A percentile compares a stretch with the other conserved stretches of the same genome.
Evolutionary conservation across 306 rosid genomes (phyloP).

Genomic region (Ormosia emarginata): DNA sequence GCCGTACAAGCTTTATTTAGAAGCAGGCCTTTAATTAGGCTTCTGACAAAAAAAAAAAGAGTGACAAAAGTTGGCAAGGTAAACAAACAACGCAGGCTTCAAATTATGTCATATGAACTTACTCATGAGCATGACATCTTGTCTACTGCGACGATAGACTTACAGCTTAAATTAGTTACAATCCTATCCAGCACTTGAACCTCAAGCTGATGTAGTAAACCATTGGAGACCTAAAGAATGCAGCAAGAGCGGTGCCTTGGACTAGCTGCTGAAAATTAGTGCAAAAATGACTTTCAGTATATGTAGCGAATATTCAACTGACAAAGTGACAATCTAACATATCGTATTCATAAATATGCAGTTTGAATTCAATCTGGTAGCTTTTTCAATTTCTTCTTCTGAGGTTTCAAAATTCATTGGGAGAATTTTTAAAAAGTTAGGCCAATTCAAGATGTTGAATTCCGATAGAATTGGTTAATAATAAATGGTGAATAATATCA

Average conservation of each 20-base stretch:
- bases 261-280: constrained; percentile 28
- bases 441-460: neutral
- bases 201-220: neutral
- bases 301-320: neutral
- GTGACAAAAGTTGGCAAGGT: neutral
- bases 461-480: neutral
- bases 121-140: neutral
- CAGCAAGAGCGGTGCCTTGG: constrained; percentile 43
- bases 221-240: constrained; percentile 36
- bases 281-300: neutral
- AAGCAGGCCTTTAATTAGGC: neutral
- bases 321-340: neutral
- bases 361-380: neutral
- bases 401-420: neutral
- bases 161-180: neutral
- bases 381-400: neutral
- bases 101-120: neutral
- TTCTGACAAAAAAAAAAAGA: neutral
- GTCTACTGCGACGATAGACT: neutral
- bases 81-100: neutral
- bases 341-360: neutral
- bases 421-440: neutral
- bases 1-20: neutral
- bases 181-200: neutral
- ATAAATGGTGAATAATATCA: neutral